Base-by-base conservation (phyloP, 1,284 basidiomycete species). In the Moniliella sp. region DNA sequence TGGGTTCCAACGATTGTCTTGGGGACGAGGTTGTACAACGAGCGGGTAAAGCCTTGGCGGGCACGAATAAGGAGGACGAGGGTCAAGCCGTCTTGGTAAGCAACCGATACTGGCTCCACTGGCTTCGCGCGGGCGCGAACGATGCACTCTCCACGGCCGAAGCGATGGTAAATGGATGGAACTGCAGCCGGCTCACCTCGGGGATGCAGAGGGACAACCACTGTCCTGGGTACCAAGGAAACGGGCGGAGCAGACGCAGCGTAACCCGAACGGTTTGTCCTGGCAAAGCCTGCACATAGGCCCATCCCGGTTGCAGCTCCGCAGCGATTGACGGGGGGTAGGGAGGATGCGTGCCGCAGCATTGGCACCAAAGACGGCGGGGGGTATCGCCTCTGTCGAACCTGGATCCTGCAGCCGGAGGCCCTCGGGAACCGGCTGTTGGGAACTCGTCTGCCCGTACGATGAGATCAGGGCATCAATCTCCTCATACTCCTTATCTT, bases 121-220 rank as follows among this genome's bases (percentile, higher is more conserved):
- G 8, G 27, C n/a, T 15, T 32, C 31, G 4, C 32, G 28, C 0
- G 33, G 28, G 5, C 15, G 23, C 15, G 15, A 23, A 15, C 15
- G 16, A 15, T 35, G 25, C 10, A 39, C 43, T 30, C 45, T 39
- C 14, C 46, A 39, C 17, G 17, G 74, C 67, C 25, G 72, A 73
- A 12, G 72, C 73, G 38, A 74, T 73, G 0, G 81, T 82, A 61
- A 82, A 84, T 1, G 80, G 81, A 52, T 84, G 80, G 2, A 72
- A 71, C 30, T 74, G 70, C 54, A 75, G 66, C 27, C 64, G 66
- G 4, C 74, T 73, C 8, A 84, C 65, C 13, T 67, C 67, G 1
- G 80, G 80, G 4, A 82, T 64, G 36, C 67, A 72, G 38, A 84
- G 67, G 14, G 78, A 67, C 44, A 82, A 72, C 57, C 78, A 75